These are phyloP conservation scores for Cnidoscolus chayamansa DNA, from an alignment of 441 rosid species.

Conservation along the genomic window DNA sequence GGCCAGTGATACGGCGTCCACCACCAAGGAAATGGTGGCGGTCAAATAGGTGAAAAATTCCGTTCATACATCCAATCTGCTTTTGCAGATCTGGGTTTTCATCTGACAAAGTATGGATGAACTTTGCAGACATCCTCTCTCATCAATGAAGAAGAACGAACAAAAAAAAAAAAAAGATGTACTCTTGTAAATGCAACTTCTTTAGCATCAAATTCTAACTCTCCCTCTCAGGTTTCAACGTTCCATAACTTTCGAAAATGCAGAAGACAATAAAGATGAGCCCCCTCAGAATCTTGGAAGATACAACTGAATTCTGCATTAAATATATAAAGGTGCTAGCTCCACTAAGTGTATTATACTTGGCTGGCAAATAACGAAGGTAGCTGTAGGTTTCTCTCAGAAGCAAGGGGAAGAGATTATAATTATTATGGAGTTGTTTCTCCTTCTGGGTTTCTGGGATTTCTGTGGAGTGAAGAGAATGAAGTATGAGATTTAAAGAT, in stretches of 20 bases:
- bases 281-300: not conserved
- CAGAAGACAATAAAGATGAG: not conserved
- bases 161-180: not conserved
- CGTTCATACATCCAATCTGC: slow-evolving; percentile 91
- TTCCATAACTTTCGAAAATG: not conserved
- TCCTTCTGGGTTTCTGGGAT: slow-evolving; percentile 16
- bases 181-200: slow-evolving; percentile 10
- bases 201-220: slow-evolving; percentile 7
- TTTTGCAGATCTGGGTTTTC: slow-evolving; percentile 74
- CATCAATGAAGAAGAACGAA: slow-evolving; percentile 11
- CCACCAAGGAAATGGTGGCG: slow-evolving; percentile 54
- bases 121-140: slow-evolving; percentile 64
- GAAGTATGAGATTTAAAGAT: slow-evolving; percentile 32
- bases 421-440: slow-evolving; percentile 13
- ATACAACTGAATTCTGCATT: slow-evolving; percentile 5
- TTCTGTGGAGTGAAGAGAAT: slow-evolving; percentile 28
- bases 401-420: not conserved
- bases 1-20: slow-evolving; percentile 42
- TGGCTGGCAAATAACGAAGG: not conserved
- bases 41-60: slow-evolving; percentile 77
- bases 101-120: slow-evolving; percentile 55
- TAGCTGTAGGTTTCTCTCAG: not conserved
- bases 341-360: not conserved
- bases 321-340: not conserved
- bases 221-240: slow-evolving; percentile 1